Evolutionary conservation across 2,329 filamentous ascomycete genomes (phyloP).

Genomic region (Ampelomyces quisqualis): DNA sequence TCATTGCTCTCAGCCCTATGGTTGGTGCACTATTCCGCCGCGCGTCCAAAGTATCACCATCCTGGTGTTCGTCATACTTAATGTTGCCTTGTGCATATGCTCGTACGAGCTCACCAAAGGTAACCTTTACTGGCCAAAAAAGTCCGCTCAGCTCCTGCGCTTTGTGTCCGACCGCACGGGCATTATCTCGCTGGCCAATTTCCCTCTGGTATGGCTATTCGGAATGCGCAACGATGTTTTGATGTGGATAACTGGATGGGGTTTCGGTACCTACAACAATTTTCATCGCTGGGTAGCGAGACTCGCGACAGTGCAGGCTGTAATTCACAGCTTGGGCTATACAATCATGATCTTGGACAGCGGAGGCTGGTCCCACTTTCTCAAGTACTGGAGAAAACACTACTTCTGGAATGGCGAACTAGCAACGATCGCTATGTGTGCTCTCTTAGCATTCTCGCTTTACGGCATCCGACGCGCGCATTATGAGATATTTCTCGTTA

Average conservation of each 20-base stretch:
- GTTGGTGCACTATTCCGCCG: conserved; percentile 51
- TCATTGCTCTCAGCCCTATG: conserved; percentile 45
- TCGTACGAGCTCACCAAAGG: conserved; percentile 49
- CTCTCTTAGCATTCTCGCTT: conserved; percentile 50
- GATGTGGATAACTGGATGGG: conserved; percentile 68
- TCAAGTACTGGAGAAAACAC: conserved; percentile 43
- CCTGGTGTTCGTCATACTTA: conserved; percentile 49
- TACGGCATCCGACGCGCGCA: conserved; percentile 54
- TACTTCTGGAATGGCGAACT: conserved; percentile 56
- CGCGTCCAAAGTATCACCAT: conserved; percentile 52
- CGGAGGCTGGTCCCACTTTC: conserved; percentile 44
- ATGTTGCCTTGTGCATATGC: conserved; percentile 47
- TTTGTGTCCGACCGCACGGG: conserved; percentile 66
- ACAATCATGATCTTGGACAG: conserved; percentile 48
- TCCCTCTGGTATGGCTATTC: conserved; percentile 67
- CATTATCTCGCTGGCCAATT: conserved; percentile 63
- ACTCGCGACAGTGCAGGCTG: conserved; percentile 61
- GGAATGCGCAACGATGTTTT: conserved; percentile 66
- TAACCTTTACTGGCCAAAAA: conserved; percentile 49
- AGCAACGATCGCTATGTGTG: conserved; percentile 48
- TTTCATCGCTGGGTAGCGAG: conserved; percentile 69
- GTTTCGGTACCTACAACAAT: conserved; percentile 64
- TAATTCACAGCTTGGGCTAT: conserved; percentile 64
- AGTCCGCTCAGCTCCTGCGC: conserved; percentile 49
- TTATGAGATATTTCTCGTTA: conserved; percentile 49